A percentile compares a stretch with the other conserved stretches of the same genome.
These are phyloP conservation scores for Aspergillus aculeatinus DNA, from an alignment of 2,329 filamentous ascomycete species.

Conservation along the genomic window DNA sequence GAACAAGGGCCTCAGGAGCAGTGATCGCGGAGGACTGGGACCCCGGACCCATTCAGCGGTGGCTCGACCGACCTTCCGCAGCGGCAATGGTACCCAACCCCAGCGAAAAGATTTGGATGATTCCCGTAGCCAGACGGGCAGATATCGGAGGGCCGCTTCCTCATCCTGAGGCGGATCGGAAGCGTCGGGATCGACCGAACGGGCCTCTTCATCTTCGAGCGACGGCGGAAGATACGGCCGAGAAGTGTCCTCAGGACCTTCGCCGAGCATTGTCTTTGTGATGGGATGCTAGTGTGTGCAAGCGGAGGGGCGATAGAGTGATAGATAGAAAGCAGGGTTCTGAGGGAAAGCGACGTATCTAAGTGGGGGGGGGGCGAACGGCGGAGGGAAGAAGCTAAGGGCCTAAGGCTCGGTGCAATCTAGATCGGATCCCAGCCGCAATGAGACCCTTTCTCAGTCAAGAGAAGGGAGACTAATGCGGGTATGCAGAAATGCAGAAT, in stretches of 20 bases:
- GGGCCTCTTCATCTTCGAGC: conserved; percentile 35
- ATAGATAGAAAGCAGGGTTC: conserved; percentile 4
- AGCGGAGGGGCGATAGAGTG: conserved; percentile 14
- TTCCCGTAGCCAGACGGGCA: conserved; percentile 51
- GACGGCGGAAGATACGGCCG: conserved; percentile 35
- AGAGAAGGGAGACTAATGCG: conserved; percentile 8
- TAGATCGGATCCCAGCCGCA: conserved; percentile 16
- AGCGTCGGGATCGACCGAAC: conserved; percentile 33
- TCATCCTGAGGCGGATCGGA: conserved; percentile 35
- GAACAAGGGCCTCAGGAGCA: conserved; percentile 49
- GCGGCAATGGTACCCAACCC: conserved; percentile 48
- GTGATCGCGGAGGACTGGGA: conserved; percentile 46
- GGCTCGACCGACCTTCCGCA: conserved; percentile 46
- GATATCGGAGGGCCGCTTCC: conserved; percentile 22
- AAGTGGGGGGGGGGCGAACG: conserved; percentile 15
- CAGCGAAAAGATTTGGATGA: conserved; percentile 49
- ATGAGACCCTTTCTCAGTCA: conserved; percentile 13
- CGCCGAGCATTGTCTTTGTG: conserved; percentile 29
- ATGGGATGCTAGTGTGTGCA: neutral
- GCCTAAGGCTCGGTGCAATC: conserved; percentile 8
- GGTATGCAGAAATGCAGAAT: too few relatives aligned
- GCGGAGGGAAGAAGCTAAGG: conserved; percentile 5
- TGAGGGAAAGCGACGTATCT: conserved; percentile 9
- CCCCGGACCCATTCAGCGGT: conserved; percentile 49
- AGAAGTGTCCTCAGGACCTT: conserved; percentile 32